phyloP scores from a whole-genome alignment of 495 filamentous ascomycete species.

The Sordaria brevicollis region DNA sequence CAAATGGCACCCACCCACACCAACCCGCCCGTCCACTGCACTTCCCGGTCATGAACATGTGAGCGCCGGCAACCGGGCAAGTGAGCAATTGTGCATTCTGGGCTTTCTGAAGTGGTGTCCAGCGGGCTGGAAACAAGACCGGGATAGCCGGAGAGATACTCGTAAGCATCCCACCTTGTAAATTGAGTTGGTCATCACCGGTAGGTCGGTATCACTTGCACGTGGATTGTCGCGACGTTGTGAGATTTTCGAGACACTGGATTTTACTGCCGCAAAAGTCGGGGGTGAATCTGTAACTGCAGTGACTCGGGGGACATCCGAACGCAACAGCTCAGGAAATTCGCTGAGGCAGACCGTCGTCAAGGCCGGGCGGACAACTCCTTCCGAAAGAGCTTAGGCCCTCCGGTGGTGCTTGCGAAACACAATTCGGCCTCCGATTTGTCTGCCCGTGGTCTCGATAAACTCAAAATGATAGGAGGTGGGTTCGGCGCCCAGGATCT shows the following conservation, averaged over 20 bases:
- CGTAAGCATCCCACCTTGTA: neutral
- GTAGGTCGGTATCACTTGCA: neutral
- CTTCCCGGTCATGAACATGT: neutral
- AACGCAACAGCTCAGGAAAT: neutral
- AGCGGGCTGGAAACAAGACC: neutral
- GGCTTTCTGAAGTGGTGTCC: neutral
- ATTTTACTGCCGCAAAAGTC: neutral
- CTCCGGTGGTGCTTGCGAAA: neutral
- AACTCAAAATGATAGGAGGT: neutral
- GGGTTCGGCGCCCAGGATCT: neutral
- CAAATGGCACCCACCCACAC: neutral
- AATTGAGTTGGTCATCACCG: neutral
- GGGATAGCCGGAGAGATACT: neutral
- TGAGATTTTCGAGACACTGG: neutral
- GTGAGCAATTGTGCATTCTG: neutral
- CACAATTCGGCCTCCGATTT: neutral
- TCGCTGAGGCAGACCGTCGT: neutral
- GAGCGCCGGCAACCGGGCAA: neutral
- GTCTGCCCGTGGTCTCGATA: neutral
- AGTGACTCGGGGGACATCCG: neutral
- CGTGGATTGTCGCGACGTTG: neutral
- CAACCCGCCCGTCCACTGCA: neutral
- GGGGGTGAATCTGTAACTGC: neutral
- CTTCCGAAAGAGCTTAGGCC: neutral
- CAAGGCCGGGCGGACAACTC: neutral